These are phyloP conservation scores for Colletotrichum ledebouriae DNA, from an alignment of 2,329 filamentous ascomycete genomes.

Conservation along the genomic window DNA sequence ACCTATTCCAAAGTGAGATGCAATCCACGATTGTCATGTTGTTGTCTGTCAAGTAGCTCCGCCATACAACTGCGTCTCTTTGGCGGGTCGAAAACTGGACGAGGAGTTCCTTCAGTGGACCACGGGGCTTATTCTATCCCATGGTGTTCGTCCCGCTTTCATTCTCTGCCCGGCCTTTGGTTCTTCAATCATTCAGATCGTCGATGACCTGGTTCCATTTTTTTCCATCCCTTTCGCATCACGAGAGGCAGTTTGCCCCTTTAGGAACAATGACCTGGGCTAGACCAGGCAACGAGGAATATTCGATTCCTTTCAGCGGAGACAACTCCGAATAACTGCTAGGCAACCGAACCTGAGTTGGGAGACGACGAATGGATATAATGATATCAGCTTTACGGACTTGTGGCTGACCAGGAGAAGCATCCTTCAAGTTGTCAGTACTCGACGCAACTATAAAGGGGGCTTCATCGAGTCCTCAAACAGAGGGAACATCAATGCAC, in stretches of 20 bases:
- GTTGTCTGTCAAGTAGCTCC: neutral
- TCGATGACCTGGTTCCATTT: neutral
- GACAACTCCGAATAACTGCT: neutral
- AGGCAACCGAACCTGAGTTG: conserved; percentile 4
- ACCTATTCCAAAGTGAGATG: too few species aligned
- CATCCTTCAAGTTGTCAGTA: neutral
- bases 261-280: neutral
- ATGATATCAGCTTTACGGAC: conserved; percentile 4
- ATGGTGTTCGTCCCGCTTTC: neutral
- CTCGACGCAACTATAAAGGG: neutral
- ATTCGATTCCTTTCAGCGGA: neutral
- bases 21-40: neutral
- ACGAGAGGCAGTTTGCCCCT: neutral
- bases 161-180: neutral
- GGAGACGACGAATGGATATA: neutral
- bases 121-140: neutral
- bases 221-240: neutral
- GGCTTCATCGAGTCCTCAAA: neutral
- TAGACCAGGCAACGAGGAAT: neutral
- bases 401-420: neutral
- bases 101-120: neutral
- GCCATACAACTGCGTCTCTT: neutral
- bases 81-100: neutral
- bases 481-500: neutral
- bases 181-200: neutral